Percentiles rank a stretch among this genome's conserved stretches.
Evolutionary conservation across 73 alveolate species (phyloP).

Genomic region (Stentor roeselii): DNA sequence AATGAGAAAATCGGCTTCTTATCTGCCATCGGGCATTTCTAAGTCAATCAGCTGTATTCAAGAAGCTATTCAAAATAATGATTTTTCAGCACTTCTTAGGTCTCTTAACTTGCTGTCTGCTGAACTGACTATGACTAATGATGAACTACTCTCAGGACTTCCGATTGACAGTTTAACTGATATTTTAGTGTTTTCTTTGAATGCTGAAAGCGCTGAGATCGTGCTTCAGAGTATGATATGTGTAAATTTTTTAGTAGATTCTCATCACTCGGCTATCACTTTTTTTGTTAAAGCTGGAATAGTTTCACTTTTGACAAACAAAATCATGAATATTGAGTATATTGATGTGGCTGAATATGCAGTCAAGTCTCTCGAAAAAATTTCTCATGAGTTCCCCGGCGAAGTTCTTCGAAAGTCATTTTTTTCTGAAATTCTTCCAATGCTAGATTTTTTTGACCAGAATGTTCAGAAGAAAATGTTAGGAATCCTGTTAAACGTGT

Average conservation of each 20-base stretch:
- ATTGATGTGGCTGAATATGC: slow-evolving; percentile 61
- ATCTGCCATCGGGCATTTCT: neutral
- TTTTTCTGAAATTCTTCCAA: slow-evolving; percentile 31
- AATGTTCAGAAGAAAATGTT: slow-evolving; percentile 41
- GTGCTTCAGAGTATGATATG: neutral
- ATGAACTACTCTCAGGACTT: neutral
- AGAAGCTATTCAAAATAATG: neutral
- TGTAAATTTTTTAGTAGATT: neutral
- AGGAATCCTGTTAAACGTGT: slow-evolving; percentile 31
- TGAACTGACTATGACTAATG: slow-evolving; percentile 1
- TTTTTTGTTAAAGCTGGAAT: slow-evolving; percentile 37
- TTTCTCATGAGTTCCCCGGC: slow-evolving; percentile 46
- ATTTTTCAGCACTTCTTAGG: neutral
- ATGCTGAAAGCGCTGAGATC: neutral
- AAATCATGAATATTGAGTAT: slow-evolving; percentile 50
- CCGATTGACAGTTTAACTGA: neutral
- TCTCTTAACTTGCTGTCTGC: neutral
- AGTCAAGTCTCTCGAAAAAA: slow-evolving; percentile 52
- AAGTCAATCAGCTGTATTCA: neutral
- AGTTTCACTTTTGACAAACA: slow-evolving; percentile 33
- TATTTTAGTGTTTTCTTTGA: neutral
- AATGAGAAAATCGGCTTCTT: neutral
- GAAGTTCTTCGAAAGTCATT: slow-evolving; percentile 46
- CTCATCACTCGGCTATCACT: neutral
- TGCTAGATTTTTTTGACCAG: slow-evolving; percentile 58